Base-by-base conservation (phyloP, 371 early-diverging fungal genomes). In the Mycotypha africana region DNA sequence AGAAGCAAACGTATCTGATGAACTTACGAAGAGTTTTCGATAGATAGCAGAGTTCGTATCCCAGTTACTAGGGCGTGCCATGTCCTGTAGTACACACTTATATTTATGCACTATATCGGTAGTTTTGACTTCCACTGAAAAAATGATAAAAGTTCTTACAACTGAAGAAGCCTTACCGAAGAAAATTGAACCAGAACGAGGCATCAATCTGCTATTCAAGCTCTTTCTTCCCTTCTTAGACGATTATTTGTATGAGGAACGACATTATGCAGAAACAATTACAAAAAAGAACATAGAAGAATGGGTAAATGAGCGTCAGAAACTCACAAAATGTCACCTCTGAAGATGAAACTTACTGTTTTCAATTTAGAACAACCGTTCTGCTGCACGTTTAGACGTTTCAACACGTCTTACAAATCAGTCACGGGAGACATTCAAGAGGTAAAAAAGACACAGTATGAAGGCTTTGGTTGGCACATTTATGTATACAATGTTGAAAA, bases 221-320 rank as follows among this genome's bases (percentile, higher is more conserved):
- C 68, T 87, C 17, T 81, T 86, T 56, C 73, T 88, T 48, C 86
- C 86, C 35, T 76, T 80, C 36, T 70, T 88, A 48, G 70, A 84
- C 38, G 85, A 86, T 49, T 89, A 89, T 59, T 56, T 89, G 10
- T 51, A 59, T 33, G 76, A 70, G 35, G 78, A 78, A 55, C 38
- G 60, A 15, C 25, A 52, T 5, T 62, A 62, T 38, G 58, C 70
- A n/a, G 60, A 64, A 23, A 43, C 42, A 15, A 51, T 53, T 8
- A 68, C 63, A 15, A 60, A 61, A 16, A 51, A 65, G 33, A 43
- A 61, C 7, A 70, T 74, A 42, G 62, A 62, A 8, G 64, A 65
- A 49, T 78, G 75, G 78, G 72, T 70, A 63, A 35, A 32, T 34
- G 1, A 35, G 16, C 16, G 7, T n/a, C 15, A 22, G 3, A 53